Base-by-base conservation (phyloP, 192 early-diverging fungal species). In the Pilaira anomala region DNA sequence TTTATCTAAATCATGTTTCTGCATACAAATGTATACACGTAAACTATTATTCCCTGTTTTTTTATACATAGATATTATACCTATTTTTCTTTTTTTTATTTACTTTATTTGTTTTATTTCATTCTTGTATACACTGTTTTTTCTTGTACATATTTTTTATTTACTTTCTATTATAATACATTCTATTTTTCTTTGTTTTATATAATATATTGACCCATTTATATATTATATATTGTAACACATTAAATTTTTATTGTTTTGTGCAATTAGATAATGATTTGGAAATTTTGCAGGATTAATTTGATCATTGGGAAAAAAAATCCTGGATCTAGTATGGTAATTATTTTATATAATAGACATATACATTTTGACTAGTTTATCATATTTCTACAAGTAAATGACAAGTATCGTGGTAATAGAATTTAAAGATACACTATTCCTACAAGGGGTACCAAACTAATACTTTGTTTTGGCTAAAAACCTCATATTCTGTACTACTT, bases 401-500 rank as follows among this genome's bases (percentile, higher is more conserved):
- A 49, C 28, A 40, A 39, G 48, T 26, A 22, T 19, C 28, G 29
- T 48, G 9, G 60, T 49, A 24, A 13, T 67, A 16, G 56, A 60
- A 16, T 36, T 36, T 36, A 48, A 59, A 21, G 59, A 13, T 21
- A 44, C n/a, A n/a, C 61, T 13, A 51, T 80, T 2, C 78, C 78
- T 26, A 77, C 73, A 0, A 42, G 28, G 28, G 70, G 75, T 30
- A 80, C 78, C 24, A 66, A 64, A 11, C 42, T 80, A 33, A n/a
- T n/a, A n/a, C n/a, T n/a, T n/a, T n/a, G 62, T 52, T 5, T 52
- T 80, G 3, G 78, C 53, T 3, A 36, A 36, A 1, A 65, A 65
- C n/a, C 4, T 26, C 42, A 6, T 21, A 77, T 29, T 62, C 53
- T 24, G 76, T 80, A 9, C 74, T 73, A 11, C 78, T n/a, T n/a